Percentiles rank a stretch among this genome's conserved stretches.
Conservation (phyloP, 352 stramenopile genomes). For the Phytopythium chamaehyphon region DNA sequence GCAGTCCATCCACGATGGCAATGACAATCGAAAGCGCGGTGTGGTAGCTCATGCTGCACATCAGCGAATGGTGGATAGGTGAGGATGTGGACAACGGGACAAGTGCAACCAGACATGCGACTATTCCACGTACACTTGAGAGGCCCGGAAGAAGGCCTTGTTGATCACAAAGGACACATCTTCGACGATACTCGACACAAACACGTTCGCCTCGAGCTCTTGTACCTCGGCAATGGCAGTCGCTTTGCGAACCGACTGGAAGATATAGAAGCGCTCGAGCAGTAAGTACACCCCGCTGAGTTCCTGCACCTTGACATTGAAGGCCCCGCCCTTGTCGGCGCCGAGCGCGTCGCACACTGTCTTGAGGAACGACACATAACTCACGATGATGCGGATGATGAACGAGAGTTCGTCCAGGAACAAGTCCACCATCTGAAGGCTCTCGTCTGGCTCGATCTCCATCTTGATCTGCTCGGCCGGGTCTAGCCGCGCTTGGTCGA, state of each 20-base stretch:
- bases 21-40: slow-evolving; percentile 80
- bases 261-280: slow-evolving; percentile 82
- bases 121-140: slow-evolving; percentile 53
- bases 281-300: slow-evolving; percentile 78
- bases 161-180: slow-evolving; percentile 84
- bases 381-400: slow-evolving; percentile 68
- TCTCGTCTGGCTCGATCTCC: slow-evolving; percentile 70
- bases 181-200: slow-evolving; percentile 78
- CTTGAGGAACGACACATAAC: slow-evolving; percentile 54
- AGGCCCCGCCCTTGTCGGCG: slow-evolving; percentile 21
- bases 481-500: slow-evolving; percentile 47
- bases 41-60: slow-evolving; percentile 71
- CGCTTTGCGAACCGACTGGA: slow-evolving; percentile 82
- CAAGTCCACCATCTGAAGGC: slow-evolving; percentile 84
- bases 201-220: slow-evolving; percentile 59
- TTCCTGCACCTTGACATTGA: slow-evolving; percentile 66
- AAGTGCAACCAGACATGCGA: not conserved
- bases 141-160: slow-evolving; percentile 74
- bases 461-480: slow-evolving; percentile 15
- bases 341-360: slow-evolving; percentile 52
- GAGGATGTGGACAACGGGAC: slow-evolving; percentile 3
- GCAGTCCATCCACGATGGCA: slow-evolving; percentile 74
- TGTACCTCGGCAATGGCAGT: slow-evolving; percentile 78
- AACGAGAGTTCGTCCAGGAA: slow-evolving; percentile 79
- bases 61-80: not conserved